These are phyloP conservation scores for Nymphaea thermarum DNA, from an alignment of 164 flowering plant species.

Conservation along the genomic window DNA sequence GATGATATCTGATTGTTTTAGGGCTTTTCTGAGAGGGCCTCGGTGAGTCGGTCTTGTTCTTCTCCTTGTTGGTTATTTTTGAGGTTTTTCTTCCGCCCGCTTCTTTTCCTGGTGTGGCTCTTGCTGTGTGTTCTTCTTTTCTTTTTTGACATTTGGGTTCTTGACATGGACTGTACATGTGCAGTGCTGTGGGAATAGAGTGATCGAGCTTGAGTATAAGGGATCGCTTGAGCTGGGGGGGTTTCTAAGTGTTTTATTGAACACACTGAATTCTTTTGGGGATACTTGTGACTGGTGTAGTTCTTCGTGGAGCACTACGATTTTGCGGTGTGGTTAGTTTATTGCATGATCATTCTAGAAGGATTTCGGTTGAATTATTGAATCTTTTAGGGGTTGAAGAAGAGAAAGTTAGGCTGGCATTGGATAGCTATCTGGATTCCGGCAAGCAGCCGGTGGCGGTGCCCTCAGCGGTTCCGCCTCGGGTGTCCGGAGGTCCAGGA, in stretches of 20 bases:
- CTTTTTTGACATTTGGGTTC: neutral
- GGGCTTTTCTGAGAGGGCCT: neutral
- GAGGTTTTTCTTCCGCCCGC: neutral
- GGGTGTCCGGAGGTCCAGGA: slow-evolving; percentile 64
- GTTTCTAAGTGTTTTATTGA: neutral
- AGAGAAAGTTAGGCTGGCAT: slow-evolving; percentile 21
- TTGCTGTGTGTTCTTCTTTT: neutral
- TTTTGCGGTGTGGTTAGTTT: too few relatives aligned
- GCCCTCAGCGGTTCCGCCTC: slow-evolving; percentile 60
- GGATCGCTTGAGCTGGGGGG: neutral
- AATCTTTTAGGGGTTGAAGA: neutral
- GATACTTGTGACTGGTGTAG: too few relatives aligned
- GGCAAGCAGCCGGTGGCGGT: slow-evolving; percentile 43
- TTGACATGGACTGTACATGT: neutral
- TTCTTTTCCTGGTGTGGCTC: neutral
- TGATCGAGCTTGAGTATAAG: neutral
- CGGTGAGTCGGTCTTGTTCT: neutral
- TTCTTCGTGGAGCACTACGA: too few relatives aligned
- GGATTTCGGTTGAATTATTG: neutral
- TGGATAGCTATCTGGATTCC: slow-evolving; percentile 57
- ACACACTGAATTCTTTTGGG: too few relatives aligned
- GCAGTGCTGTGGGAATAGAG: neutral
- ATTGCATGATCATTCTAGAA: neutral
- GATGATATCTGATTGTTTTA: neutral
- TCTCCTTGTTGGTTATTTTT: neutral